Evolutionary conservation across 768 basidiomycete species (phyloP).

Genomic region (Cubamyces sp.): DNA sequence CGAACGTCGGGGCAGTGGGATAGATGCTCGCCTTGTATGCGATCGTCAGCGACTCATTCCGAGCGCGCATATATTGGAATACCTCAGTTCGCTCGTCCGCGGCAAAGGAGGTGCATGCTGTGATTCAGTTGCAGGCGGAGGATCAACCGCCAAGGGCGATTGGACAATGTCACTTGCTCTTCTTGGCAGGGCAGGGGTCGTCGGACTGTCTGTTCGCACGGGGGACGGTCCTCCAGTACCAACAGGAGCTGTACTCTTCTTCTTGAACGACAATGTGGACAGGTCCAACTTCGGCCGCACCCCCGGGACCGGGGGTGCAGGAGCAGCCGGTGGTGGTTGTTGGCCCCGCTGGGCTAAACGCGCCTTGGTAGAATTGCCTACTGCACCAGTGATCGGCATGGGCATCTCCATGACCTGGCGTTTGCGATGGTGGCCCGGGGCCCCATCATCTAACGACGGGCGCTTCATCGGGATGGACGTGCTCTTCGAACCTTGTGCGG

Average conservation of each 20-base stretch:
- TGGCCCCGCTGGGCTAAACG: slow-evolving; percentile 22
- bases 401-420: slow-evolving; percentile 21
- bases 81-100: slow-evolving; percentile 3
- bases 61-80: not conserved
- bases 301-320: not conserved
- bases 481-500: not conserved
- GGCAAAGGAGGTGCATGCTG: not conserved
- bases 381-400: slow-evolving; percentile 9
- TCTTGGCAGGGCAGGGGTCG: slow-evolving; percentile 2
- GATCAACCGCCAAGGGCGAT: slow-evolving; percentile 6
- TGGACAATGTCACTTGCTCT: slow-evolving; percentile 10
- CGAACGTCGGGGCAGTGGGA: slow-evolving; percentile 16
- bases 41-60: not conserved
- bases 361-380: slow-evolving; percentile 26
- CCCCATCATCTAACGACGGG: slow-evolving; percentile 5
- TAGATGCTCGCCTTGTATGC: not conserved
- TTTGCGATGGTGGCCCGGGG: slow-evolving; percentile 7
- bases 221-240: not conserved
- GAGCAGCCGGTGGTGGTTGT: not conserved
- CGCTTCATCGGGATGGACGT: slow-evolving; percentile 17
- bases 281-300: not conserved
- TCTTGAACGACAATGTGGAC: slow-evolving; percentile 22
- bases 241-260: slow-evolving; percentile 13
- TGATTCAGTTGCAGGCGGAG: not conserved
- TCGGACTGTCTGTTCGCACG: not conserved